Evolutionary conservation across 2,329 filamentous ascomycete genomes (phyloP).

Genomic region (Corynespora cassiicola): DNA sequence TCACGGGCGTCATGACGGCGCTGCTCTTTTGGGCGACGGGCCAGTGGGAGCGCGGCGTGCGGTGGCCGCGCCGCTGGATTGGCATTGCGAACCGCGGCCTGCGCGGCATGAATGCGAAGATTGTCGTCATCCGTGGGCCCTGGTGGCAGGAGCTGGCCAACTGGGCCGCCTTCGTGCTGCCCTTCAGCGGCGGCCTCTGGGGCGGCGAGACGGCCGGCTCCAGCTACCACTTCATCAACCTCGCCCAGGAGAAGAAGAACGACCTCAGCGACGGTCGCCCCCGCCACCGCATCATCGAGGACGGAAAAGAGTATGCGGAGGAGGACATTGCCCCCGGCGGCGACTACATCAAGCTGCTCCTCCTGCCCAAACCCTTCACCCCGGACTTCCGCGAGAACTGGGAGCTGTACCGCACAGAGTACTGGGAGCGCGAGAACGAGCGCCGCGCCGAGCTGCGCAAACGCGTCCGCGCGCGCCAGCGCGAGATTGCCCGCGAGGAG

Average conservation of each 20-base stretch:
- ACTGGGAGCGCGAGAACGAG: conserved; percentile 97
- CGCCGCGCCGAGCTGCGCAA: conserved; percentile 75
- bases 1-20: conserved; percentile 86
- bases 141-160: conserved; percentile 82
- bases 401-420: conserved; percentile 92
- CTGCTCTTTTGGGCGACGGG: conserved; percentile 92
- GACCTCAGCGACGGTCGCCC: conserved; percentile 30
- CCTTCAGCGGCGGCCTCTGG: conserved; percentile 61
- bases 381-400: conserved; percentile 95
- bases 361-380: conserved; percentile 93
- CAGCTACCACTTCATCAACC: conserved; percentile 79
- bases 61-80: conserved; percentile 94
- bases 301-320: conserved; percentile 70
- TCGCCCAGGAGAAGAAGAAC: conserved; percentile 46
- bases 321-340: conserved; percentile 91
- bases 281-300: conserved; percentile 57
- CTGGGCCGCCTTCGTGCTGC: conserved; percentile 77
- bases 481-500: conserved; percentile 70
- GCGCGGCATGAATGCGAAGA: conserved; percentile 92
- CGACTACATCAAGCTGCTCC: conserved; percentile 87
- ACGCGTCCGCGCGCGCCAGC: conserved; percentile 73
- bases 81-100: conserved; percentile 87
- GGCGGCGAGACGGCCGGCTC: conserved; percentile 62
- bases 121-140: conserved; percentile 83
- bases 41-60: conserved; percentile 93